Percentiles rank a stretch among this genome's conserved stretches.
These are phyloP conservation scores for Fusarium pseudograminearum DNA, from an alignment of 2,329 filamentous ascomycete species.

Conservation along the genomic window DNA sequence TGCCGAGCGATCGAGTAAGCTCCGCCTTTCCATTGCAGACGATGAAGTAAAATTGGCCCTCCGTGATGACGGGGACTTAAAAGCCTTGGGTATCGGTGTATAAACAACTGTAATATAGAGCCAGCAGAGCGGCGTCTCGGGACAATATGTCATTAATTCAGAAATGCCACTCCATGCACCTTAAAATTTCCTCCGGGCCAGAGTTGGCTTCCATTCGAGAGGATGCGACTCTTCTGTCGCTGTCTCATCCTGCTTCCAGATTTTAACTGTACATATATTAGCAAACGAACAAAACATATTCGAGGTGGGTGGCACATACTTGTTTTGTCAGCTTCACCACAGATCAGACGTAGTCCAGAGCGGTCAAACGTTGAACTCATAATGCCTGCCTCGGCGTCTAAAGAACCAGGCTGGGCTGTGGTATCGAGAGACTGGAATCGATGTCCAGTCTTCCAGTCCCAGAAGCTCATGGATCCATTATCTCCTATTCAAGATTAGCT, in stretches of 20 bases:
- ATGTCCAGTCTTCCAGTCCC: conserved; percentile 98
- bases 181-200: conserved; percentile 81
- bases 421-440: conserved; percentile 91
- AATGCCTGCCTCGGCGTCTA: conserved; percentile 94
- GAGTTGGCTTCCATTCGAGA: conserved; percentile 87
- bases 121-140: conserved; percentile 14
- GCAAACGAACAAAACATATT: conserved; percentile 40
- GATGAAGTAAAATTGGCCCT: conserved; percentile 92
- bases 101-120: conserved; percentile 48
- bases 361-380: conserved; percentile 95
- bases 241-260: conserved; percentile 94
- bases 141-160: conserved; percentile 27
- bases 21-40: conserved; percentile 86
- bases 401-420: conserved; percentile 90
- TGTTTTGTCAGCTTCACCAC: conserved; percentile 96
- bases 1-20: conserved; percentile 87
- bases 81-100: conserved; percentile 75
- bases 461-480: conserved; percentile 96
- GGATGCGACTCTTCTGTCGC: conserved; percentile 94
- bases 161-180: conserved; percentile 7
- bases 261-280: conserved; percentile 72
- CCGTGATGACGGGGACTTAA: conserved; percentile 88
- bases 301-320: conserved; percentile 61
- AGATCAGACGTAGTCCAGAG: conserved; percentile 89
- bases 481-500: conserved; percentile 66